A percentile compares a stretch with the other conserved stretches of the same genome.
These are phyloP conservation scores for Straminergon stramineum DNA, from an alignment of 225 moss, liverwort and hornwort species.

Conservation along the genomic window DNA sequence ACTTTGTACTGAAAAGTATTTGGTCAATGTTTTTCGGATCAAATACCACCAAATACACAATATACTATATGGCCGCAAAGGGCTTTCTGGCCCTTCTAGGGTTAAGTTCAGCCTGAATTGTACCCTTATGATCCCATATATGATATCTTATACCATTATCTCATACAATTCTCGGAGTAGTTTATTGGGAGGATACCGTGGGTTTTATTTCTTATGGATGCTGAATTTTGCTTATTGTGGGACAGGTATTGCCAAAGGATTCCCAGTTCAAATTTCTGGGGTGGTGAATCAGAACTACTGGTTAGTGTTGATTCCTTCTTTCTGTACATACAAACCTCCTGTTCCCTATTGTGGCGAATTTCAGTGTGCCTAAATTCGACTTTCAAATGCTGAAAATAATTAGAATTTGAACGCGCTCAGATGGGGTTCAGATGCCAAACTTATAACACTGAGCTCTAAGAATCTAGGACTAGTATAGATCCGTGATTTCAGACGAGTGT, in stretches of 20 bases:
- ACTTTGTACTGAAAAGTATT: too few species aligned
- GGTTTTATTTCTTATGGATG: background rate
- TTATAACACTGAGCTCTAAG: background rate
- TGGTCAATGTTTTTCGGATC: too few species aligned
- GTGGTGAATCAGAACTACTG: constrained; percentile 89
- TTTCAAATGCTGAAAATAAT: background rate
- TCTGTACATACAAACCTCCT: background rate
- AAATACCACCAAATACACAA: too few species aligned
- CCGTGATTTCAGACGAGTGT: background rate
- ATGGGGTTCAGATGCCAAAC: background rate
- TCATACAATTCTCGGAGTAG: background rate
- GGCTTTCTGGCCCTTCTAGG: too few species aligned
- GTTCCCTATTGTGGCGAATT: background rate
- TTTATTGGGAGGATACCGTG: background rate
- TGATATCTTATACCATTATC: background rate
- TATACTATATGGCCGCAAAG: too few species aligned
- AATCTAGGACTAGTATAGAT: background rate
- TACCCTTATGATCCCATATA: background rate
- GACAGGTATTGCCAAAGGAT: constrained; percentile 89
- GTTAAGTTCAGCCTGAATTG: background rate
- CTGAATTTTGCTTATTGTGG: background rate
- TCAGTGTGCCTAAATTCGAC: background rate
- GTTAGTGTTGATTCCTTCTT: constrained; percentile 5
- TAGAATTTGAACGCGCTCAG: too few species aligned
- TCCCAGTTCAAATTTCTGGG: constrained; percentile 84